Evolutionary conservation across 1,284 basidiomycete genomes (phyloP), one percentile per base, ranked within the genome.

Genomic region (Peniophora sp.): DNA sequence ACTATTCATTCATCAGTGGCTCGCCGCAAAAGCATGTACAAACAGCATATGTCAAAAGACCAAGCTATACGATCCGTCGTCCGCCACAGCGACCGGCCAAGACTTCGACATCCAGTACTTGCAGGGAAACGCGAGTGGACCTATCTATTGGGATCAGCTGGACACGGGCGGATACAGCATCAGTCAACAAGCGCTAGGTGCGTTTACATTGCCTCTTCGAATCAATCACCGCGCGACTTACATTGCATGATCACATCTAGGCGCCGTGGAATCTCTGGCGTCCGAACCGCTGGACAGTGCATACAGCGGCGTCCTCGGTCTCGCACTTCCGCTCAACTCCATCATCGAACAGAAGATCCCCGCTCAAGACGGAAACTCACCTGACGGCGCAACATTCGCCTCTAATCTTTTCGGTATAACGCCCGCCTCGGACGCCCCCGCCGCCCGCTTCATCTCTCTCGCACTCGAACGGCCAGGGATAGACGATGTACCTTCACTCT

Each of bases 231-330:
- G n/a, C n/a, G n/a, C n/a, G n/a, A n/a, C n/a, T n/a, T n/a, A n/a
- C 27, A 32, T 32, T 32, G 6, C 27, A 32, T 32, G 5, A 5
- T 12, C 12, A 5, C 27, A 5, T 32, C 12, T 48, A 84, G 84
- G 77, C 47, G 81, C 83, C 2, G 84, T 77, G 2, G 61, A 64
- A 32, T 57, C 58, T 22, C 77, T 88, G 47, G 53, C 64, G 1
- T 61, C 68, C 25, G 85, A 89, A 63, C 75, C 78, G 0, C 72
- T 88, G 3, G 65, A 71, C 1, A 58, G 69, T 3, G 52, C 64
- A 11, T 89, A 83, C 61, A 71, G 67, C 53, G 85, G 86, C 27
- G 73, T 89, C 47, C 70, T 89, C 3, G 87, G 86, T n/a, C 77
- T 89, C 38, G 82, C 85, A 1, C 77, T 87, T 19, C 82, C 86